Evolutionary conservation across 331 rosid species (phyloP).

Genomic region (Pyracantha coccinea): DNA sequence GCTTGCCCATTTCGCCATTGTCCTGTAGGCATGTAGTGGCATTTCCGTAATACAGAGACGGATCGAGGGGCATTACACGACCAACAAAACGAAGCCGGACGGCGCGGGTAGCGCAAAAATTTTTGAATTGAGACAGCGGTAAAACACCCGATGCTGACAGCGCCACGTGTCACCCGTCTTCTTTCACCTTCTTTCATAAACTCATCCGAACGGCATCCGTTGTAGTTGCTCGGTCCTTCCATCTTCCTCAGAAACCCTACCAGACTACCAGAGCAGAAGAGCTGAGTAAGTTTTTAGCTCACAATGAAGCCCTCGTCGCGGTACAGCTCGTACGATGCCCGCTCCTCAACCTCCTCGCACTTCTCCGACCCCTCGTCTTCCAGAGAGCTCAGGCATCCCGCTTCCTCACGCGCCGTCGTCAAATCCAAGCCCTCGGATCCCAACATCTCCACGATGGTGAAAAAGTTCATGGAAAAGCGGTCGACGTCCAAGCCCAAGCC

Average conservation of each 20-base stretch:
- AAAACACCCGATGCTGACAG: not conserved
- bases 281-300: conserved; percentile 8
- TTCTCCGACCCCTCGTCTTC: conserved; percentile 80
- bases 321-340: conserved; percentile 70
- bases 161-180: conserved; percentile 45
- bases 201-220: not conserved
- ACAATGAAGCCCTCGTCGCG: conserved; percentile 57
- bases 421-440: conserved; percentile 51
- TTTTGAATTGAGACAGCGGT: conserved; percentile 58
- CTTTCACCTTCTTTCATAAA: not conserved
- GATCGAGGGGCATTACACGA: not conserved
- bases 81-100: not conserved
- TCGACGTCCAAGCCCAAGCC: conserved; percentile 30
- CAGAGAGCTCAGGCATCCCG: conserved; percentile 25
- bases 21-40: not conserved
- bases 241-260: not conserved
- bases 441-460: conserved; percentile 58
- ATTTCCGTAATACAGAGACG: not conserved
- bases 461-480: conserved; percentile 56
- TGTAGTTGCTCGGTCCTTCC: not conserved
- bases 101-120: conserved; percentile 39
- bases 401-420: conserved; percentile 55
- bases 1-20: too few species aligned
- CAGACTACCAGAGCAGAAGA: not conserved
- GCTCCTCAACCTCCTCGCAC: conserved; percentile 68